phyloP scores from a whole-genome alignment of 306 rosid species.

The Gillenia trifoliata region DNA sequence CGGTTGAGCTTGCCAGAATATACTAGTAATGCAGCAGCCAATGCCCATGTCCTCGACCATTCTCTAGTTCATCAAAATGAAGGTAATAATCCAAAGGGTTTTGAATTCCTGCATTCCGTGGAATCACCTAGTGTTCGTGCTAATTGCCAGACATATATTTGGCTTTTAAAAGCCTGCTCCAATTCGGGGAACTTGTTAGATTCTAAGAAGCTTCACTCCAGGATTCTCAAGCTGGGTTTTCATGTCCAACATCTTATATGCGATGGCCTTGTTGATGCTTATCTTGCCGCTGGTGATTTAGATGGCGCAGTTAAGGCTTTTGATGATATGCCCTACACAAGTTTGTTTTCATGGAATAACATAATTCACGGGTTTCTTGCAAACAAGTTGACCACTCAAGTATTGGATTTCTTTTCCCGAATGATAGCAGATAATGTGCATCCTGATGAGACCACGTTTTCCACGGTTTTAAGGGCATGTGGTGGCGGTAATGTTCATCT shows the following conservation, averaged over 20 bases:
- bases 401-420: conserved; percentile 36
- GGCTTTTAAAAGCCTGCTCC: conserved; percentile 61
- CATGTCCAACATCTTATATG: conserved; percentile 31
- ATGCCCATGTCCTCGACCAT: conserved; percentile 31
- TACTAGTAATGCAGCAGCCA: conserved; percentile 24
- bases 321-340: conserved; percentile 47
- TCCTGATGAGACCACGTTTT: conserved; percentile 49
- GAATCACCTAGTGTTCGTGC: conserved; percentile 62
- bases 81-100: conserved; percentile 25
- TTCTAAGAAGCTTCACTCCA: conserved; percentile 60
- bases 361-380: conserved; percentile 39
- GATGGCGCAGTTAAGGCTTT: conserved; percentile 44
- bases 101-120: conserved; percentile 56
- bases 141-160: conserved; percentile 65
- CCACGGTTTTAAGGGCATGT: conserved; percentile 64
- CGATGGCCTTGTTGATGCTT: conserved; percentile 45
- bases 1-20: conserved; percentile 29
- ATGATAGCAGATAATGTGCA: conserved; percentile 44
- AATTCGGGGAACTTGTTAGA: conserved; percentile 44
- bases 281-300: conserved; percentile 42
- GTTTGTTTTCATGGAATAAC: conserved; percentile 57
- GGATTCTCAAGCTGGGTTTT: conserved; percentile 65
- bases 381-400: conserved; percentile 27
- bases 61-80: conserved; percentile 23
- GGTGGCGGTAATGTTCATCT: conserved; percentile 39